Conservation (phyloP, 2,329 filamentous ascomycete species). For the Tolypocladium tundrense region DNA sequence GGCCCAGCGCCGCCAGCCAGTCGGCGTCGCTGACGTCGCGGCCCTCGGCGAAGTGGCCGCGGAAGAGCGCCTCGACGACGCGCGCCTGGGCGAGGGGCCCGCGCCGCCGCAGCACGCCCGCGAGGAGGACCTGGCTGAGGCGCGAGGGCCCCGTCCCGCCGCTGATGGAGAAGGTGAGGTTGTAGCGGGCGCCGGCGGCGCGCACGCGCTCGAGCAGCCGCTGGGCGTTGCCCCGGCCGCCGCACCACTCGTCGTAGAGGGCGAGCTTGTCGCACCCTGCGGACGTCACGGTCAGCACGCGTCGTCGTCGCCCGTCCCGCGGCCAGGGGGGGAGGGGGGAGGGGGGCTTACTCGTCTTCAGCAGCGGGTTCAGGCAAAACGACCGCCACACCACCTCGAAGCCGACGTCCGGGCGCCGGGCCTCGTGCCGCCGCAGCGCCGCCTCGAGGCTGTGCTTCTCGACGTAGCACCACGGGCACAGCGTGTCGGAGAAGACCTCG, state of each 20-base stretch:
- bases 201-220: constrained; percentile 20
- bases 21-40: constrained; percentile 29
- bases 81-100: constrained; percentile 24
- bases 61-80: constrained; percentile 31
- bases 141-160: constrained; percentile 34
- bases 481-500: constrained; percentile 37
- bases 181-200: constrained; percentile 20
- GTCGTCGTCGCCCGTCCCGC: not conserved
- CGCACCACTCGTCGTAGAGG: constrained; percentile 22
- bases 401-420: constrained; percentile 28
- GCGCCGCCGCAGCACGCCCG: constrained; percentile 24
- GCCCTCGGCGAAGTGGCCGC: constrained; percentile 29
- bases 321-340: too few relatives aligned
- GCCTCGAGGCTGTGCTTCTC: constrained; percentile 33
- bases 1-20: constrained; percentile 30
- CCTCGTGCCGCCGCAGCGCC: constrained; percentile 31
- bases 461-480: constrained; percentile 44
- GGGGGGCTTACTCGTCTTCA: constrained; percentile 8
- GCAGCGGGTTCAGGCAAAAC: constrained; percentile 31
- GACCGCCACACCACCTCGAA: constrained; percentile 39
- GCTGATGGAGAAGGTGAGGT: constrained; percentile 28
- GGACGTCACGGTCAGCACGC: not conserved
- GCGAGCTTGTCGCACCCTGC: constrained; percentile 22
- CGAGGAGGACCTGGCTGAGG: constrained; percentile 36
- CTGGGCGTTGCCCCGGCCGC: constrained; percentile 15